Conservation (phyloP, 257 asterid genomes). For the Parsonsia alboflavescens region DNA sequence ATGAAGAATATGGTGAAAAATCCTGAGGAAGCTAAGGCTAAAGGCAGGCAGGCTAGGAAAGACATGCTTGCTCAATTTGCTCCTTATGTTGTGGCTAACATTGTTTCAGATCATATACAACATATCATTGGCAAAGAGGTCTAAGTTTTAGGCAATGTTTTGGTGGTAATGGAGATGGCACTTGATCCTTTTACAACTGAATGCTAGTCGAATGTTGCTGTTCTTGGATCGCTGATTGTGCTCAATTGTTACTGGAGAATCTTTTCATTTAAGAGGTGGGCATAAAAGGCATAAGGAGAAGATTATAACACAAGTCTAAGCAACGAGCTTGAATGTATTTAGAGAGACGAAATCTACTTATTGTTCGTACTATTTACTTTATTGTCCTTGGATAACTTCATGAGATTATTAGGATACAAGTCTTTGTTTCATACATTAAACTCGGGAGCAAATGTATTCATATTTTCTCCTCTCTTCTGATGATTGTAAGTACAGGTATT, state of each 20-base stretch:
- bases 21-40: constrained; percentile 42
- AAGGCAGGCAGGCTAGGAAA: constrained; percentile 60
- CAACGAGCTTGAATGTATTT: background rate
- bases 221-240: background rate
- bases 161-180: background rate
- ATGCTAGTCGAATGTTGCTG: background rate
- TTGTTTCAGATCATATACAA: constrained; percentile 42
- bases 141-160: background rate
- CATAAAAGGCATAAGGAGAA: background rate
- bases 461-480: background rate
- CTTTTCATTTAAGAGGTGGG: background rate
- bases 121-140: constrained; percentile 23
- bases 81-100: constrained; percentile 55
- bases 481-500: background rate
- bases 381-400: background rate
- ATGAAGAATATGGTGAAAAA: constrained; percentile 51
- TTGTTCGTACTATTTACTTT: background rate
- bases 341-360: background rate
- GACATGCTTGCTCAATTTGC: constrained; percentile 63
- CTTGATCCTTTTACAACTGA: background rate
- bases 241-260: background rate
- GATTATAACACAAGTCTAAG: background rate
- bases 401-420: background rate
- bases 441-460: background rate
- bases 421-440: background rate